Evolutionary conservation across 148 eudicot genomes (phyloP), one percentile per base, ranked within the genome.

Genomic region (Vaccinium corymbosum): DNA sequence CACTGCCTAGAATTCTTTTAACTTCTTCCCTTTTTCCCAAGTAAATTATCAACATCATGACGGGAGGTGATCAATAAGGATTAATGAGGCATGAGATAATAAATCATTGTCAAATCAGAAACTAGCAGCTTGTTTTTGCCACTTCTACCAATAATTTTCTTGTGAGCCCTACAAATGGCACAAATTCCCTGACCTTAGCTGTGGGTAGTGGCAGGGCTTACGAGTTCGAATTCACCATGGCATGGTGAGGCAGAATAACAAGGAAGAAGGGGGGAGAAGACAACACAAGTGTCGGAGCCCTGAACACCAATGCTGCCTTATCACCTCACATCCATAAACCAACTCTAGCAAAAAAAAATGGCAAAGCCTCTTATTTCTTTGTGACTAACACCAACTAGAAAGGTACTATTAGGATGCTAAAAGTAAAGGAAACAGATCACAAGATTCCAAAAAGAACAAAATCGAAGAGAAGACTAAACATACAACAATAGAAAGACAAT

Each of bases 91-190:
- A 35, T 3, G 57, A 38, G 55, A 76, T n/a, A 52, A 53, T 1
- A 29, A 15, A n/a, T 20, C 38, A 29, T 29, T 29, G 49, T 55
- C 81, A 79, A 79, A 56, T 35, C 20, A 79, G 81, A 79, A 56
- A 55, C 56, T 35, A 79, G 62, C 50, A 32, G 81, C n/a, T 29
- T 52, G 42, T 38, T 78, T 55, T 78, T 53, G n/a, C 64, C 32
- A 14, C n/a, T 78, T 51, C 46, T 29, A 78, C 64, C 32, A 29
- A 27, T 52, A 27, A 53, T 20, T 13, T 15, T 15, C 27, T 25
- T 19, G 56, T 0, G 35, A 25, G 80, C 80, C 80, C 25, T 25
- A 12, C 42, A 78, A 56, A 14, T 16, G n/a, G 46, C 62, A 52
- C 61, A 78, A 22, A 15, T 52, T n/a, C 42, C n/a, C 46, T n/a